Conservation (phyloP, 1,284 basidiomycete species). For the Apiotrichum gracile region DNA sequence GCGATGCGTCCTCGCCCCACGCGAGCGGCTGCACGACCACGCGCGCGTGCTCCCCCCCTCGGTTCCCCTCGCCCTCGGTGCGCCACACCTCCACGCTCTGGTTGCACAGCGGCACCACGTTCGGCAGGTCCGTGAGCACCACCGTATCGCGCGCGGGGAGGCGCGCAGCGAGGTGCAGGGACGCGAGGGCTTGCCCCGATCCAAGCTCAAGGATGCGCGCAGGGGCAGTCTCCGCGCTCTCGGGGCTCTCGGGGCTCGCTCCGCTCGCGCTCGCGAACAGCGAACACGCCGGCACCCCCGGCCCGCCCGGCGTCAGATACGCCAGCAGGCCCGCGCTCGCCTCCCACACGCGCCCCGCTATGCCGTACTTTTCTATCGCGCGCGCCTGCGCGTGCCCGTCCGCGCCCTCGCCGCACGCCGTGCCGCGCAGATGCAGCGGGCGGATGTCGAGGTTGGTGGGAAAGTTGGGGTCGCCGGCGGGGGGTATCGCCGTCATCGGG, state of each 20-base stretch:
- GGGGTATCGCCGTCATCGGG: not conserved
- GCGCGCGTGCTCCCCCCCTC: constrained; percentile 5
- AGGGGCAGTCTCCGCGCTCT: constrained; percentile 3
- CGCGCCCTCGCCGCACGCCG: constrained; percentile 5
- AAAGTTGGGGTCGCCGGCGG: constrained; percentile 39
- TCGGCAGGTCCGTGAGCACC: constrained; percentile 39
- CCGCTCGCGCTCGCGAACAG: too few relatives aligned
- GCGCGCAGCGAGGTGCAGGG: constrained; percentile 32
- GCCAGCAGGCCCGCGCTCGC: constrained; percentile 33
- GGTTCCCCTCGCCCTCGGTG: not conserved
- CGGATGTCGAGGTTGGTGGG: constrained; percentile 40
- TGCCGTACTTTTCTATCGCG: constrained; percentile 40
- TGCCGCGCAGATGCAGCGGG: constrained; percentile 23
- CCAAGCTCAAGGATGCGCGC: constrained; percentile 41
- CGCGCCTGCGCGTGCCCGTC: constrained; percentile 25
- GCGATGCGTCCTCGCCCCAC: constrained; percentile 30
- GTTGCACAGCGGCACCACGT: constrained; percentile 38
- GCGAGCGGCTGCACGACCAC: constrained; percentile 29
- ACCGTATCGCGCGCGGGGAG: constrained; percentile 25
- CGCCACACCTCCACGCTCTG: constrained; percentile 23
- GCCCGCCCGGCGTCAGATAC: constrained; percentile 31
- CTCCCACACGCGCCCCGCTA: constrained; percentile 46
- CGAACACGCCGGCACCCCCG: constrained; percentile 37
- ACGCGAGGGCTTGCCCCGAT: constrained; percentile 41
- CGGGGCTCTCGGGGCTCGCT: too few relatives aligned